A percentile compares a stretch with the other conserved stretches of the same genome.
Conservation (phyloP, 805 yeast genomes). For the Wickerhamiella hasegawae region DNA sequence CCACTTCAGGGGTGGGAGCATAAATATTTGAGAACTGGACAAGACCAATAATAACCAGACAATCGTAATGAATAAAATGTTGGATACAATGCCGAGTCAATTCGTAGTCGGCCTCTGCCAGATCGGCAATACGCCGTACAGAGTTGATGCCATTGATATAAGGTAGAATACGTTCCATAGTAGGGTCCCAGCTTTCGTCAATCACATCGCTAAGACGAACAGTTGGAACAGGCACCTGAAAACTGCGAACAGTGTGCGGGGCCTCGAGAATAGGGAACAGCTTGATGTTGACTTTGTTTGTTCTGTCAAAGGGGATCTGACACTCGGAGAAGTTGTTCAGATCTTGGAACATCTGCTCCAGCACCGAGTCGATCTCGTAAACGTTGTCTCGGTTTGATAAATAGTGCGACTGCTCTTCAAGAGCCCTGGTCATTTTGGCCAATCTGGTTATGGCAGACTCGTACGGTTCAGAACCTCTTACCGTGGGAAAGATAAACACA, state of each 20-base stretch:
- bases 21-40: conserved; percentile 81
- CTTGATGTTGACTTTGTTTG: conserved; percentile 84
- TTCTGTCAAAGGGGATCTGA: conserved; percentile 77
- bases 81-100: conserved; percentile 77
- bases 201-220: conserved; percentile 56
- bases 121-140: conserved; percentile 52
- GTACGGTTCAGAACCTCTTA: conserved; percentile 68
- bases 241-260: conserved; percentile 59
- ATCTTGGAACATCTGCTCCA: conserved; percentile 87
- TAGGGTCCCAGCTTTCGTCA: conserved; percentile 95
- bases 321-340: conserved; percentile 92
- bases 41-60: conserved; percentile 68
- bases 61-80: conserved; percentile 78
- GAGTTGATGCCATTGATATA: conserved; percentile 81
- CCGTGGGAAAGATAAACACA: conserved; percentile 77
- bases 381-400: conserved; percentile 38
- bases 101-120: conserved; percentile 66
- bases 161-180: conserved; percentile 77
- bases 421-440: conserved; percentile 74
- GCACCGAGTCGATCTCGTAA: conserved; percentile 49
- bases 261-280: conserved; percentile 79
- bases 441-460: conserved; percentile 72
- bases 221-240: conserved; percentile 84
- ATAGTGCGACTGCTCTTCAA: conserved; percentile 77
- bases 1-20: conserved; percentile 71